A percentile compares a stretch with the other conserved stretches of the same genome.
phyloP scores from a whole-genome alignment of 2,329 filamentous ascomycete species.

The Aspergillus sp. region DNA sequence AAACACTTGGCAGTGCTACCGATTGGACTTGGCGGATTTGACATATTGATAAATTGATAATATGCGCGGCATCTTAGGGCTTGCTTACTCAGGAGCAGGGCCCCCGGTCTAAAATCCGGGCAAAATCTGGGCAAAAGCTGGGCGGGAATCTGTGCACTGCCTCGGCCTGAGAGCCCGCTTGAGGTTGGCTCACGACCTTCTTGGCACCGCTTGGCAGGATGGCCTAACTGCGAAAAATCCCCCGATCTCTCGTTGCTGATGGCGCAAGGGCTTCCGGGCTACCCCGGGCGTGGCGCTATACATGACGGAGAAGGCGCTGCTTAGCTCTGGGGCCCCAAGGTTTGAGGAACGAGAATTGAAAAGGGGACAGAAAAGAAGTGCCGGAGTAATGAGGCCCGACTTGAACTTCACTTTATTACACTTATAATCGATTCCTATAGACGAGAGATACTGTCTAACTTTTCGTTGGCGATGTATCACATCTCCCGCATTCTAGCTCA shows the following conservation, averaged over 20 bases:
- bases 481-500: no score
- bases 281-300: background rate
- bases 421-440: no score
- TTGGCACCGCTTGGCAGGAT: background rate
- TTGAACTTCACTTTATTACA: background rate
- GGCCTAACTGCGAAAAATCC: background rate
- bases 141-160: background rate
- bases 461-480: no score
- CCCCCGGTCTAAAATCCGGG: background rate
- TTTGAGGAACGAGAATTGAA: background rate
- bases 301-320: background rate
- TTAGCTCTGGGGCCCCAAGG: background rate
- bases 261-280: background rate
- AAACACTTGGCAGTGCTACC: constrained; percentile 10
- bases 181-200: background rate
- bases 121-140: background rate
- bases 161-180: background rate
- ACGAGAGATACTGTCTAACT: no score
- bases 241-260: background rate
- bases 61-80: background rate
- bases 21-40: constrained; percentile 12
- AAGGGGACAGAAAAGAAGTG: background rate
- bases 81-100: background rate
- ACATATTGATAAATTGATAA: background rate
- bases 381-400: background rate